Base-by-base conservation (phyloP, 805 yeast genomes). In the Monosporozyma solicola region DNA sequence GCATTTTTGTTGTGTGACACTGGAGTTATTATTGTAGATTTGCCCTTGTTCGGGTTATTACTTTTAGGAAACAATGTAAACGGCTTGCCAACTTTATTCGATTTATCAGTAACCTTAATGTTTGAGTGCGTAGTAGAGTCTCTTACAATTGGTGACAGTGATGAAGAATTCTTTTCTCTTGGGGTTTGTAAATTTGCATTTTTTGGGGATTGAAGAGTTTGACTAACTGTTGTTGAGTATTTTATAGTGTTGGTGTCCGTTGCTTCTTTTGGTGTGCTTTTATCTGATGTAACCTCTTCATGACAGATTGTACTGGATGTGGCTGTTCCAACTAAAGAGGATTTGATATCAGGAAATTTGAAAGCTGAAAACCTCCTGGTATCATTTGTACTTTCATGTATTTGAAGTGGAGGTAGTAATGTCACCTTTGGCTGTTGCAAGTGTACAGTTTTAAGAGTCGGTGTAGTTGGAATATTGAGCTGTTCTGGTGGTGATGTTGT, bases 61-160 rank as follows among this genome's bases (percentile, higher is more conserved):
- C 29, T 29, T 39, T 39, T 25, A n/a, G 50, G 50, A 29, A 48
- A 48, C 7, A 48, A 20, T 13, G 50, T 48, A 29, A 35, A 39
- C 5, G 50, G 39, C 27, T 48, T 48, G 27, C 50, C 50, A 9
- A 48, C 8, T 39, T 45, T 45, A 45, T 45, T 45, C 24, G 6
- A 29, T 20, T 31, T 16, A 29, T 22, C 35, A 2, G 37, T 43
- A 5, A 8, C 46, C 9, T 24, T 24, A 22, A 43, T 31, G 10
- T 24, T 43, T 13, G 46, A 10, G 3, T 43, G 46, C 15, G 31
- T 22, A 5, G 15, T 3, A 5, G 27, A 20, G 22, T 41, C 46
- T 13, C 11, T 43, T 10, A 24, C 5, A 5, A 24, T 13, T 24
- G 46, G 46, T 43, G 46, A 43, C 13, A 43, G 6, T 24, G 31